Conservation (phyloP, 148 eudicot genomes). For the Chenopodium berlandieri region DNA sequence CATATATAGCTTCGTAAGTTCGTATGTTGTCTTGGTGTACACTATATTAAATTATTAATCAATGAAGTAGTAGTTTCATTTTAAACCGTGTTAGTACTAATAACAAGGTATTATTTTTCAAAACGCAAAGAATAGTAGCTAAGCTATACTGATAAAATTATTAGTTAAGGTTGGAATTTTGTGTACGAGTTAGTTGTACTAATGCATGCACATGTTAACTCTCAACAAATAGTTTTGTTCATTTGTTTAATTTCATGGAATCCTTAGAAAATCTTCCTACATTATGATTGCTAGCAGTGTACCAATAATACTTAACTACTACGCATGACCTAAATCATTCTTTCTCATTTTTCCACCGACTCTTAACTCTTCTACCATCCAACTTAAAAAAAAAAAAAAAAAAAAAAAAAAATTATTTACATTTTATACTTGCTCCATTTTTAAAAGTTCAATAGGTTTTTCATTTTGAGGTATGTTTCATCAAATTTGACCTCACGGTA, state of each 20-base stretch:
- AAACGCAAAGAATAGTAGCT: neutral
- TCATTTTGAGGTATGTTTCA: no score
- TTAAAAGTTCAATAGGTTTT: no score
- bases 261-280: neutral
- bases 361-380: constrained; percentile 2
- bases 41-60: no score
- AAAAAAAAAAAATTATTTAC: no score
- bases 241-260: constrained; percentile 6
- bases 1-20: no score
- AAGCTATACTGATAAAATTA: neutral
- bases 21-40: no score
- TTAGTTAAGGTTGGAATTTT: constrained; percentile 2
- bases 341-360: constrained; percentile 13
- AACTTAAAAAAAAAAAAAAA: neutral
- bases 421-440: no score
- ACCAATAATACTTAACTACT: constrained; percentile 25
- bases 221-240: neutral
- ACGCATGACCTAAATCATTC: constrained; percentile 7
- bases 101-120: neutral
- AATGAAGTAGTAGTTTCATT: no score
- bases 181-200: neutral
- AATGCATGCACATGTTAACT: constrained; percentile 13
- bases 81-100: no score
- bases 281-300: neutral
- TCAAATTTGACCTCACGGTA: no score